phyloP scores from a whole-genome alignment of 2,329 filamentous ascomycete genomes.

The Fusarium chuoi region DNA sequence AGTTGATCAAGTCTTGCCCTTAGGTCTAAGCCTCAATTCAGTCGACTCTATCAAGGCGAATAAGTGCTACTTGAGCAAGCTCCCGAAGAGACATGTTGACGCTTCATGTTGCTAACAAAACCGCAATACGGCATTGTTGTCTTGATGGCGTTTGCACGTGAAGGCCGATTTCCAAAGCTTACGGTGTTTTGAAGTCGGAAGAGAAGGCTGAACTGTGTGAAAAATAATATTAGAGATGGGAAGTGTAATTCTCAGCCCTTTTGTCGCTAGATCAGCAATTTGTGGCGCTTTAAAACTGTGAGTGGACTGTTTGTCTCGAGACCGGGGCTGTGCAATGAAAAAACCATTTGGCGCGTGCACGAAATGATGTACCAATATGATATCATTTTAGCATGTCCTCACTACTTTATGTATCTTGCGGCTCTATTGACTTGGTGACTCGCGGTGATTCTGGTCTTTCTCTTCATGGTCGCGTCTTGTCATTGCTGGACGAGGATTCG shows the following conservation, averaged over 20 bases:
- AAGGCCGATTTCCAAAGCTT: fast-evolving
- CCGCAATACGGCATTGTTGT: not conserved
- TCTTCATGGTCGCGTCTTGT: not conserved
- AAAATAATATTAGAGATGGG: fast-evolving
- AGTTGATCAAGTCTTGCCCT: not conserved
- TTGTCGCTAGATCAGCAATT: not conserved
- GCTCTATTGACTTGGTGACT: fast-evolving
- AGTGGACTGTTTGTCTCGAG: too few species aligned
- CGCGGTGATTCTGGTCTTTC: not conserved
- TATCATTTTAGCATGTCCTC: too few species aligned
- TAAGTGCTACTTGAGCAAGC: fast-evolving
- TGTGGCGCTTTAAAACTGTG: too few species aligned
- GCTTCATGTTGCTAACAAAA: not conserved
- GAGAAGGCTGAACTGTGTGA: fast-evolving
- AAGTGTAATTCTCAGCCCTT: fast-evolving
- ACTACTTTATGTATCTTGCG: fast-evolving
- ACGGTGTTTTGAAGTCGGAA: not conserved
- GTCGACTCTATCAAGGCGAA: fast-evolving
- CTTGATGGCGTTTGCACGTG: not conserved
- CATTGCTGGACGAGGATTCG: fast-evolving
- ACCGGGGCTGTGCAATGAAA: too few species aligned
- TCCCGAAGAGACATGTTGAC: not conserved
- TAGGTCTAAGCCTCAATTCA: not conserved
- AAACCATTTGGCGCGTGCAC: too few species aligned
- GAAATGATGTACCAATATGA: too few species aligned